Base-by-base conservation (phyloP, 2,329 filamentous ascomycete species). In the Alternaria gansuensis region DNA sequence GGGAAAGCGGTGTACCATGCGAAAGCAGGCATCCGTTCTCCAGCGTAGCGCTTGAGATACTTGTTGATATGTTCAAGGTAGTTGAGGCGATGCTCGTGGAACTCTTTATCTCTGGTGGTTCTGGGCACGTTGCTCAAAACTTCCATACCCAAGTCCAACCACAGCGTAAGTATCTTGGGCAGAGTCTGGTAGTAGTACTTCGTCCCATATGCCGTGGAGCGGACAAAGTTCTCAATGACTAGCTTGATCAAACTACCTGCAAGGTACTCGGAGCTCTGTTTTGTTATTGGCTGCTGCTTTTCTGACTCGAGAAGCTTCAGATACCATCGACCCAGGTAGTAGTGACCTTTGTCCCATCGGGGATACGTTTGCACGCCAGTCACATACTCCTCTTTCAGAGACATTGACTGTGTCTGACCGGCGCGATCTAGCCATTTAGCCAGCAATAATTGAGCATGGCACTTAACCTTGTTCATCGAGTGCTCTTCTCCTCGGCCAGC, bases 111-210 rank as follows among this genome's bases (percentile, higher is more conserved):
- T 39, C 62, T 69, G 1, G 63, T 57, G 7, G 61, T 59, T 14
- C 65, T 65, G 7, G 72, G 71, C 2, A 55, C 26, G 0, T 60
- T 57, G 28, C 69, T 70, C 46, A 71, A 86, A 34, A 92, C 83
- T 59, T 91, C 87, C 36, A 90, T 89, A 5, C 92, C 94, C 62
- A 99, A 85, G 69, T 97, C 94, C 36, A 99, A 83, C 94, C 96
- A 99, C 2, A 99, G 82, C 0, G 95, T 99, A 39, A 99, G 80
- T 44, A 97, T 84, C 62, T 96, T 91, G 0, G 95, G 96, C 33
- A 99, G 82, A 0, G 93, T 97, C 77, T 98, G 93, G 71, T 97
- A 96, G 41, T 97, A 87, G 77, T 98, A 97, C 78, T 98, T 99
- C 45, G 92, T 95, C 31, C 95, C 95, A 66, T 89, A 94, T 28